Evolutionary conservation across 2,329 filamentous ascomycete genomes (phyloP).

Genomic region (Cytospora mali): DNA sequence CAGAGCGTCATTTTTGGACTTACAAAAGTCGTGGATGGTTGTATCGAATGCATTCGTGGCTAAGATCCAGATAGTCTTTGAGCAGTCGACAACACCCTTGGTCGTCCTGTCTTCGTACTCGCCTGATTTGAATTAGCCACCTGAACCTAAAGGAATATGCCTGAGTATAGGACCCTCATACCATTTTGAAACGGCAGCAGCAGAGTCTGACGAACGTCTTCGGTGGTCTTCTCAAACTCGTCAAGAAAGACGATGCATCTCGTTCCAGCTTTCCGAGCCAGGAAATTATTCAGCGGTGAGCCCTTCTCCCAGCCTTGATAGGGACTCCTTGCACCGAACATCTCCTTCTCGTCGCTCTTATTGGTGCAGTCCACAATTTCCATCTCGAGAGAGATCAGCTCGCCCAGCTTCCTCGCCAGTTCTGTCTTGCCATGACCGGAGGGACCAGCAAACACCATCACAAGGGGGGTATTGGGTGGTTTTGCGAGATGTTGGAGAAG

Average conservation of each 20-base stretch:
- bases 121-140: constrained; percentile 24
- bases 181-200: constrained; percentile 49
- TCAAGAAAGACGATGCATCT: constrained; percentile 51
- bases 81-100: constrained; percentile 41
- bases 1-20: constrained; percentile 32
- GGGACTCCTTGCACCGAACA: constrained; percentile 46
- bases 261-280: constrained; percentile 40
- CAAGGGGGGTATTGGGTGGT: constrained; percentile 37
- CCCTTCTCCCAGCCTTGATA: constrained; percentile 42
- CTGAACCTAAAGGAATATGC: too few species aligned
- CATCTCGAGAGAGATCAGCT: constrained; percentile 42
- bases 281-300: constrained; percentile 50
- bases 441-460: constrained; percentile 48
- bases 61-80: constrained; percentile 52
- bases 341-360: constrained; percentile 40
- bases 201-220: constrained; percentile 45
- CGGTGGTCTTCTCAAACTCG: constrained; percentile 52
- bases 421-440: constrained; percentile 55
- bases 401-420: constrained; percentile 44
- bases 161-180: constrained; percentile 29
- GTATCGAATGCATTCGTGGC: constrained; percentile 48
- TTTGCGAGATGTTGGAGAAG: constrained; percentile 38
- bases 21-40: constrained; percentile 44
- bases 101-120: constrained; percentile 45
- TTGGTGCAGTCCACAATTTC: constrained; percentile 45